Percentiles rank a stretch among this genome's conserved stretches.
Evolutionary conservation across 768 basidiomycete species (phyloP).

Genomic region (Mrakia frigida): DNA sequence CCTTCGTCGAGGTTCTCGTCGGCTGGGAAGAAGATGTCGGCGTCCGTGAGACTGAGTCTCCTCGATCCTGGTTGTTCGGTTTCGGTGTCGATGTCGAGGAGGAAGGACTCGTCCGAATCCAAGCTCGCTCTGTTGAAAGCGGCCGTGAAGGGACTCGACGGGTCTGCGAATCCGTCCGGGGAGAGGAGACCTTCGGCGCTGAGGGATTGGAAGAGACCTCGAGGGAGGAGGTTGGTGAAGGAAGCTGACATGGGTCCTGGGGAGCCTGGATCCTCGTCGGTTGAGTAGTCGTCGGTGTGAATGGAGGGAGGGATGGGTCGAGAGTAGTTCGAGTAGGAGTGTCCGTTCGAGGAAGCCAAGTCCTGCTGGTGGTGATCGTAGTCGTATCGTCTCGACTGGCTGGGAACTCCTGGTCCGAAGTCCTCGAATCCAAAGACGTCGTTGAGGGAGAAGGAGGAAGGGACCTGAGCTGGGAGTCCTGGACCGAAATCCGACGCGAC

Average conservation of each 20-base stretch:
- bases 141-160: conserved; percentile 22
- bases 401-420: conserved; percentile 40
- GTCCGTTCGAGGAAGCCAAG: conserved; percentile 33
- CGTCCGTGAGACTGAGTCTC: conserved; percentile 3
- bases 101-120: conserved; percentile 11
- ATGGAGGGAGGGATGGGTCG: conserved; percentile 2
- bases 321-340: conserved; percentile 18
- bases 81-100: conserved; percentile 6
- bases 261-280: conserved; percentile 43
- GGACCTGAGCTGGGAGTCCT: not conserved
- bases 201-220: conserved; percentile 44
- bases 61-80: conserved; percentile 2
- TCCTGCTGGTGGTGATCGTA: conserved; percentile 35
- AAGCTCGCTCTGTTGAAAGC: conserved; percentile 15
- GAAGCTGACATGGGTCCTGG: conserved; percentile 44
- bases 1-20: not conserved
- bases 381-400: conserved; percentile 41
- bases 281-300: conserved; percentile 36
- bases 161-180: conserved; percentile 20
- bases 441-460: conserved; percentile 23
- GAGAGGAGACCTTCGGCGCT: conserved; percentile 36
- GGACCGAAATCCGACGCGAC: conserved; percentile 5
- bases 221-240: conserved; percentile 44
- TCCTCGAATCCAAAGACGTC: conserved; percentile 45
- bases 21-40: conserved; percentile 20